These are phyloP conservation scores for Aspergillus baeticus DNA, from an alignment of 495 filamentous ascomycete species.

Conservation along the genomic window DNA sequence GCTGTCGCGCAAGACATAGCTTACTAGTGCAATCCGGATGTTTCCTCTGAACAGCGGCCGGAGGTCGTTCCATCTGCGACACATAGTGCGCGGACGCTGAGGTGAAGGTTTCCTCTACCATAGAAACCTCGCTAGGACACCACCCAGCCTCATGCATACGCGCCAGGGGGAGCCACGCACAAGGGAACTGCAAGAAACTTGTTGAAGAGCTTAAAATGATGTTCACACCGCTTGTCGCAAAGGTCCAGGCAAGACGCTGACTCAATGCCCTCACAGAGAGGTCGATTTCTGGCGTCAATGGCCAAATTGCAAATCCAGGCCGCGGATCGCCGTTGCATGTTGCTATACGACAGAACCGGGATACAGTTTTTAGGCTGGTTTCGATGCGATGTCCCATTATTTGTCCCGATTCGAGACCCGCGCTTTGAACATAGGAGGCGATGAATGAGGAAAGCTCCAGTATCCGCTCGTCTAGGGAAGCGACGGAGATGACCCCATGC, in stretches of 20 bases:
- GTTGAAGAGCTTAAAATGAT: not conserved
- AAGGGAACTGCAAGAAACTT: not conserved
- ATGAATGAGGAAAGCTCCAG: not conserved
- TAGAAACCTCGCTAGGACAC: conserved; percentile 6
- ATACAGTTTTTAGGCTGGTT: not conserved
- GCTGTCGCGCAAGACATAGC: conserved; percentile 3
- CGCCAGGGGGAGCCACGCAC: conserved; percentile 1
- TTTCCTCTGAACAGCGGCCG: not conserved
- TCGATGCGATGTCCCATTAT: not conserved
- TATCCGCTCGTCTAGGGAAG: not conserved
- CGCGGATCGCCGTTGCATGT: conserved; percentile 1
- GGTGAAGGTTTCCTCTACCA: conserved; percentile 2
- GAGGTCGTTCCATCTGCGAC: conserved; percentile 1
- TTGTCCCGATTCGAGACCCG: not conserved
- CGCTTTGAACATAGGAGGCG: not conserved
- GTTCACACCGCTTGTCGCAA: not conserved
- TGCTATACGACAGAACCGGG: conserved; percentile 1
- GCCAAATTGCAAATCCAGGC: not conserved
- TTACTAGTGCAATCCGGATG: not conserved
- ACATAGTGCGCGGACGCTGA: conserved; percentile 5
- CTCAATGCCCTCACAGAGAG: conserved; percentile 1
- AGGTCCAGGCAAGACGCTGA: conserved; percentile 2
- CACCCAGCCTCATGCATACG: not conserved
- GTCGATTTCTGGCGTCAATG: conserved; percentile 1
- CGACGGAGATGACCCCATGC: not conserved